A percentile compares a stretch with the other conserved stretches of the same genome.
Evolutionary conservation across 2,329 filamentous ascomycete genomes (phyloP).

Genomic region (Phyllosticta citribraziliensis): DNA sequence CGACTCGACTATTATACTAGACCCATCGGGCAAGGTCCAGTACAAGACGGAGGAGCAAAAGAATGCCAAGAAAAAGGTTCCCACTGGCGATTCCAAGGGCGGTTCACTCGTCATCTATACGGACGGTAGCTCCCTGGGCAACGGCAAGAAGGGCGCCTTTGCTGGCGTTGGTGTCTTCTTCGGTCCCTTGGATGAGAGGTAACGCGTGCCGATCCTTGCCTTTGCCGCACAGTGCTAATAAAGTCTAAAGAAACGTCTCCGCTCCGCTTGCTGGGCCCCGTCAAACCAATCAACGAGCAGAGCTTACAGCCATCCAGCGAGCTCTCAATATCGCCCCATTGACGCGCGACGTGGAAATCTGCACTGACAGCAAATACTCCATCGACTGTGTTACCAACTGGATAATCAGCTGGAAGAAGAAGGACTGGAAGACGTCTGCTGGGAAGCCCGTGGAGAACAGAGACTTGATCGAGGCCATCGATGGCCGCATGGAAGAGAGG

Average conservation of each 20-base stretch:
- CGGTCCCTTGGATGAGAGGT: conserved; percentile 48
- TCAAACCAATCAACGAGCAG: conserved; percentile 92
- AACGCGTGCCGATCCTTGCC: conserved; percentile 16
- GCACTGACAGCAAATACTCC: conserved; percentile 82
- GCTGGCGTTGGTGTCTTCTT: conserved; percentile 58
- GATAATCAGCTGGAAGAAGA: conserved; percentile 65
- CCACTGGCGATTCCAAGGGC: conserved; percentile 33
- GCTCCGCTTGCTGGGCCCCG: conserved; percentile 62
- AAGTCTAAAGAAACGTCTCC: conserved; percentile 52
- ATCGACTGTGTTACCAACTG: conserved; percentile 84
- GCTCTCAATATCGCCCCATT: conserved; percentile 67
- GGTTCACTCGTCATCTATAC: conserved; percentile 52
- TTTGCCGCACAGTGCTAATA: background rate
- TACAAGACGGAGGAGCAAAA: conserved; percentile 44
- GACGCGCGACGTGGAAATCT: conserved; percentile 61
- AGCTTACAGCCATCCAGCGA: conserved; percentile 77
- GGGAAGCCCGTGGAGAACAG: conserved; percentile 73
- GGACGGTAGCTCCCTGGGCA: conserved; percentile 51
- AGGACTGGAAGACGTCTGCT: conserved; percentile 66
- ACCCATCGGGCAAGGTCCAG: conserved; percentile 45
- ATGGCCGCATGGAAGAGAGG: conserved; percentile 61
- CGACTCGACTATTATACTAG: conserved; percentile 47
- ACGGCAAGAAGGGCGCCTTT: conserved; percentile 45
- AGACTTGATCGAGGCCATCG: conserved; percentile 67
- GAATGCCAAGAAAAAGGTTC: conserved; percentile 37